Conservation (phyloP, 768 basidiomycete species). For the Tephrocybe sp. region DNA sequence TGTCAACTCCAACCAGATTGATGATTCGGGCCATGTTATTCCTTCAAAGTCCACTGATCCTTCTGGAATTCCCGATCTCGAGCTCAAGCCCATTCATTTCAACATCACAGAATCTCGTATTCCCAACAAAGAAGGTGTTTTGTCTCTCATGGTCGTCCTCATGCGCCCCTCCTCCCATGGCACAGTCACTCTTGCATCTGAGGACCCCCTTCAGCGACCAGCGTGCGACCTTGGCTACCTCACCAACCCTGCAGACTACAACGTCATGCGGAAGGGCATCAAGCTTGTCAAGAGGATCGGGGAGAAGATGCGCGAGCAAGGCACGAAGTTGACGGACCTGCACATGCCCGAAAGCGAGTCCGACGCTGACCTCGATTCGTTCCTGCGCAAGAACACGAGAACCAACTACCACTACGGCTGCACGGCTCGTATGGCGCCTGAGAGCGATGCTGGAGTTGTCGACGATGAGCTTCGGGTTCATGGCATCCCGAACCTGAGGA, state of each 20-base stretch:
- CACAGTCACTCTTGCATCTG: constrained; percentile 23
- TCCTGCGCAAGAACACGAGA: constrained; percentile 20
- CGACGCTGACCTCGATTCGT: constrained; percentile 31
- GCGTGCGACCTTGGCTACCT: constrained; percentile 29
- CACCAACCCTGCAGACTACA: constrained; percentile 23
- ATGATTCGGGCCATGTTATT: constrained; percentile 1
- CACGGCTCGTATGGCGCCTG: constrained; percentile 36
- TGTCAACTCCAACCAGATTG: constrained; percentile 3
- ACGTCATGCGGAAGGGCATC: constrained; percentile 24
- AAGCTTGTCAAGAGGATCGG: constrained; percentile 16
- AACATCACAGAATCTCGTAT: constrained; percentile 8
- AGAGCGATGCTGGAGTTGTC: constrained; percentile 24
- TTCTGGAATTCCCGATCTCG: constrained; percentile 36
- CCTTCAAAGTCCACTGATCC: constrained; percentile 8
- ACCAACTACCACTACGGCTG: constrained; percentile 36
- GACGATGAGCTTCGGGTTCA: constrained; percentile 22
- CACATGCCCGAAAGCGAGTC: constrained; percentile 24
- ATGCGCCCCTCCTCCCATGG: constrained; percentile 23
- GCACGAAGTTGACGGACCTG: constrained; percentile 19
- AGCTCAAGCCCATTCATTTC: constrained; percentile 30
- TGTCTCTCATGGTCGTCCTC: constrained; percentile 19
- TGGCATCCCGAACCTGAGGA: constrained; percentile 19
- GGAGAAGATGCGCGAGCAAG: constrained; percentile 7
- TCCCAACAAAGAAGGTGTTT: constrained; percentile 18
- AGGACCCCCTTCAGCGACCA: constrained; percentile 28